Conservation (phyloP, 1,284 basidiomycete species). For the Ganoderma resinaceum region DNA sequence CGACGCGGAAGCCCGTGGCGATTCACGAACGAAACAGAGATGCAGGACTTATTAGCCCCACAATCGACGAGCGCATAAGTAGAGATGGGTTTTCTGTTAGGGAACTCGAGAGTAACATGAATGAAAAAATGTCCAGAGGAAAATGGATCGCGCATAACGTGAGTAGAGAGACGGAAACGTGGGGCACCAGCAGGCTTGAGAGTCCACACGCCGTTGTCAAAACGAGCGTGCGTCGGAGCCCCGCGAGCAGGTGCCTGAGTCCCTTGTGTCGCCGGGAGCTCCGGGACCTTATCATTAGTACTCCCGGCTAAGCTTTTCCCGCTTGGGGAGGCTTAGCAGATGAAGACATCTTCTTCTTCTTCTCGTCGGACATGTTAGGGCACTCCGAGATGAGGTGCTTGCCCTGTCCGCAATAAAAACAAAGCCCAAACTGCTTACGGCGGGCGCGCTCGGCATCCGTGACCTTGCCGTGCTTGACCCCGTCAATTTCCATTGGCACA, state of each 20-base stretch:
- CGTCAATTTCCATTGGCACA: neutral
- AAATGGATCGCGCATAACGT: slow-evolving; percentile 12
- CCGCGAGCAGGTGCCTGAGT: neutral
- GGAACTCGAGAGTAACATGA: slow-evolving; percentile 40
- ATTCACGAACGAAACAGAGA: slow-evolving; percentile 42
- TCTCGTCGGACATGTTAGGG: neutral
- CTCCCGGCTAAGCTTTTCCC: no score
- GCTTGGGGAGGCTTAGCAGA: no score
- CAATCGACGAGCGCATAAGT: slow-evolving; percentile 45
- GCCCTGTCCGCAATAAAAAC: neutral
- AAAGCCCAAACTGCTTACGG: neutral
- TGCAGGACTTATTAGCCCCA: slow-evolving; percentile 44
- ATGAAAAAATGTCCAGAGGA: slow-evolving; percentile 45
- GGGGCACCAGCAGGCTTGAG: slow-evolving; percentile 10
- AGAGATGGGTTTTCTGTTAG: slow-evolving; percentile 36
- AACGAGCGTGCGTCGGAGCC: slow-evolving; percentile 26
- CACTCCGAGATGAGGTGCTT: neutral
- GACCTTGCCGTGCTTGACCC: neutral
- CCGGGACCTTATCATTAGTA: no score
- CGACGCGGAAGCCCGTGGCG: slow-evolving; percentile 40
- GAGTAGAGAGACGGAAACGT: slow-evolving; percentile 22
- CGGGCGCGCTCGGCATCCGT: neutral
- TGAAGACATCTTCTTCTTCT: neutral
- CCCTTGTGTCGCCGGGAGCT: neutral
- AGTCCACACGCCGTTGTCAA: neutral